phyloP scores from a whole-genome alignment of 1,284 basidiomycete genomes.

The Ceratobasidium papillatum region DNA sequence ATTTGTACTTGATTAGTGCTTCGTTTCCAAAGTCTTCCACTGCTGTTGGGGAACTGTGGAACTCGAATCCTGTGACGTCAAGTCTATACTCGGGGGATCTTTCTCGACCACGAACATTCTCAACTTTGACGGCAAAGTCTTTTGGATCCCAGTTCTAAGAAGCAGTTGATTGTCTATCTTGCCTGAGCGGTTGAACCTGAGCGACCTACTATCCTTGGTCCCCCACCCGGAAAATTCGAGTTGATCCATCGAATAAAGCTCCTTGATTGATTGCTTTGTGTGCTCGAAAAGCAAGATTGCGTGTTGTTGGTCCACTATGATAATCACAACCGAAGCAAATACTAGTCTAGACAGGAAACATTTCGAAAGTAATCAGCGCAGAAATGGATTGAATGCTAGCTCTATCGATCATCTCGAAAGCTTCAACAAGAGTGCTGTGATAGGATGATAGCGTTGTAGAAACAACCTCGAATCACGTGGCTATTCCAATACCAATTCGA shows the following conservation, averaged over 20 bases:
- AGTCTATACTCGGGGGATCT: slow-evolving; percentile 52
- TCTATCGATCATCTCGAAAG: too few species aligned
- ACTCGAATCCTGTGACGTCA: slow-evolving; percentile 67
- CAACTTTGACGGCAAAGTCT: slow-evolving; percentile 55
- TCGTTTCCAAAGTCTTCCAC: slow-evolving; percentile 53
- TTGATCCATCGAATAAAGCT: neutral
- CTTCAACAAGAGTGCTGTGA: too few species aligned
- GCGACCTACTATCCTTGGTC: slow-evolving; percentile 13
- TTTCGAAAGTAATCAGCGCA: neutral
- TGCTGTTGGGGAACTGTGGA: slow-evolving; percentile 55
- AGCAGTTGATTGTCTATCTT: slow-evolving; percentile 62
- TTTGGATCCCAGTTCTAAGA: slow-evolving; percentile 53
- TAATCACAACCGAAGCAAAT: neutral
- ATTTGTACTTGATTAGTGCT: slow-evolving; percentile 60
- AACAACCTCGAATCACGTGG: too few species aligned
- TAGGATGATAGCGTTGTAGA: too few species aligned
- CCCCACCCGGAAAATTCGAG: neutral
- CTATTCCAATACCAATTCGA: too few species aligned
- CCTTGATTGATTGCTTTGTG: neutral
- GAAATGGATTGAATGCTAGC: too few species aligned
- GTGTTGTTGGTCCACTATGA: neutral
- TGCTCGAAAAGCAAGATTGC: slow-evolving; percentile 1
- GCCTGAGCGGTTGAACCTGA: slow-evolving; percentile 41
- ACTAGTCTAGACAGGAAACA: neutral
- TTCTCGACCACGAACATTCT: slow-evolving; percentile 66